Percentiles rank a stretch among this genome's conserved stretches.
Conservation (phyloP, 306 rosid species). For the Sicyos edulis region DNA sequence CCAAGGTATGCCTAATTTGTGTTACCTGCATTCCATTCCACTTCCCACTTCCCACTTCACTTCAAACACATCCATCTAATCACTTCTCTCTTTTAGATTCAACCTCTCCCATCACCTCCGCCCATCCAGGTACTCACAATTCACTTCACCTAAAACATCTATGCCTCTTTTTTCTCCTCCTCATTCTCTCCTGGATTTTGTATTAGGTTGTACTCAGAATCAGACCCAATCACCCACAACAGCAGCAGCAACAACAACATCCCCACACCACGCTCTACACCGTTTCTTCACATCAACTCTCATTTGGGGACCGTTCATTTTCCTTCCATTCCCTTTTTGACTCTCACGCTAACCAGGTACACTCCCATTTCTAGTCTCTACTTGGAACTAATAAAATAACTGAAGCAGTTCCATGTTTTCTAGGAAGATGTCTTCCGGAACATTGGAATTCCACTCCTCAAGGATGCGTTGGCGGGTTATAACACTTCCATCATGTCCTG, state of each 20-base stretch:
- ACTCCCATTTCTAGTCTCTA: not conserved
- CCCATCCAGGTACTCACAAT: constrained; percentile 28
- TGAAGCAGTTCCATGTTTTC: constrained; percentile 22
- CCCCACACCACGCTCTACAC: too few species aligned
- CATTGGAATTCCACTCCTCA: constrained; percentile 77
- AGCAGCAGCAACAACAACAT: too few species aligned
- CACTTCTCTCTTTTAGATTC: not conserved
- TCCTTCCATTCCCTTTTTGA: constrained; percentile 67
- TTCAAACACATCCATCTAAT: not conserved
- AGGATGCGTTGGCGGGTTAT: constrained; percentile 80
- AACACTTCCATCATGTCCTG: constrained; percentile 73
- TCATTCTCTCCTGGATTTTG: too few species aligned
- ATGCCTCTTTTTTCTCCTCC: not conserved
- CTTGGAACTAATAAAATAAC: too few species aligned
- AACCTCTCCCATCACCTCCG: constrained; percentile 18
- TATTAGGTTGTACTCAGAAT: constrained; percentile 76
- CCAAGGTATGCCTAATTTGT: too few species aligned
- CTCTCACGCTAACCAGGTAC: constrained; percentile 65
- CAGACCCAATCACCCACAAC: constrained; percentile 47
- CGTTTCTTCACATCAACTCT: constrained; percentile 50
- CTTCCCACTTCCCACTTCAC: not conserved
- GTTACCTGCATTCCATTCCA: not conserved
- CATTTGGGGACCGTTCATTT: constrained; percentile 53
- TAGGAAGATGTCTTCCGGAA: constrained; percentile 81
- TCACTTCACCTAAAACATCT: not conserved